Base-by-base conservation (phyloP, 805 yeast genomes). In the Ascoidea tarda region DNA sequence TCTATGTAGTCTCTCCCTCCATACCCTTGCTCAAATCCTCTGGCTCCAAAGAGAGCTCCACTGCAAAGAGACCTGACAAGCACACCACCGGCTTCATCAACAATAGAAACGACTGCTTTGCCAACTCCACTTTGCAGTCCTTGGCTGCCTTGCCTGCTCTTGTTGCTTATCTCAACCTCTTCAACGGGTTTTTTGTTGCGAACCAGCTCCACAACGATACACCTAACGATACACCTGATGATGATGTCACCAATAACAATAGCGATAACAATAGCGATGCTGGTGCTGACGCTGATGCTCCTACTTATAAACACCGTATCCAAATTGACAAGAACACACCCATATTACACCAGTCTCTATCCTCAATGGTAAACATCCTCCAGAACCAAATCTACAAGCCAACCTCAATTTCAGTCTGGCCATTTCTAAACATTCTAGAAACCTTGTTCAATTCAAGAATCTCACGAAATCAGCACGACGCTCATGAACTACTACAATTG, bases 391-490 rank as follows among this genome's bases (percentile, higher is more conserved):
- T 80, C 31, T 63, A 72, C 50, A 60, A 76, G 1, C 65, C 81
- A 0, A 72, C 76, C 52, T 73, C 81, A 6, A 67, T 82, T 5
- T 79, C 90, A 0, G 89, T 87, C 0, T 84, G 95, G 90, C 82
- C 87, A 1, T 76, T 90, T 50, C 68, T 91, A 16, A 82, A 76
- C 51, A 82, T 79, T 8, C 67, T 93, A 50, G 98, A 91, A 61
- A 66, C 65, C 6, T 81, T 85, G 14, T 85, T 82, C 67, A 77
- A 81, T 52, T 81, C 90, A 4, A 79, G 78, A 57, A 82, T 93
- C 32, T 82, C 95, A 2, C 70, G 84, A 44, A 78, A 78, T 49
- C 99, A 93, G 65, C 96, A 91, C 62, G 99, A 91, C 68, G 96
- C 98, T 0, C 97, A 93, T 60, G 99, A 91, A 62, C 72, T 93